Conservation (phyloP, 192 early-diverging fungal genomes). For the Coemansia sp. region DNA sequence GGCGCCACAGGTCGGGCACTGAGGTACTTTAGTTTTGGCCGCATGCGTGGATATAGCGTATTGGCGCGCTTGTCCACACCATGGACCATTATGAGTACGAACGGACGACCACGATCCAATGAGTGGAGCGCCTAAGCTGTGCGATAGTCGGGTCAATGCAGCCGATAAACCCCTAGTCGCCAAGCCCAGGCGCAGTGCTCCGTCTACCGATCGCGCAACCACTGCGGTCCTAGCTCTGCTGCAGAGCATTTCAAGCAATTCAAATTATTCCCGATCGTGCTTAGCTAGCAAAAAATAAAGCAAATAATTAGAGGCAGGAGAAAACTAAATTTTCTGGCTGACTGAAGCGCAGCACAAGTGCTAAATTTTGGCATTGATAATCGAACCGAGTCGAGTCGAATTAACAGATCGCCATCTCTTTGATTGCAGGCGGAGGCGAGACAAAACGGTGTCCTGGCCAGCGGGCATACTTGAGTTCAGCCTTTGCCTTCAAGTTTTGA, state of each 20-base stretch:
- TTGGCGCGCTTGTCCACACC: not conserved
- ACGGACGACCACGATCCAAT: not conserved
- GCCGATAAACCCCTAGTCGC: not conserved
- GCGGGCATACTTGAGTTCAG: slow-evolving; percentile 5
- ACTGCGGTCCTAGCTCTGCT: not conserved
- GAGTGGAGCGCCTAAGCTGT: not conserved
- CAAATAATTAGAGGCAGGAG: not conserved
- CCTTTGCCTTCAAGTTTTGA: slow-evolving; percentile 20
- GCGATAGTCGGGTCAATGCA: not conserved
- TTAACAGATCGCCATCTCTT: not conserved
- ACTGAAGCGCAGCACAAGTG: not conserved
- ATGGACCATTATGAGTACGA: not conserved
- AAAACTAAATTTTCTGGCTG: not conserved
- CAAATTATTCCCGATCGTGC: not conserved
- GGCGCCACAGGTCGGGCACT: slow-evolving; percentile 73
- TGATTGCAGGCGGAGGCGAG: not conserved
- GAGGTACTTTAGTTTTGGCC: slow-evolving; percentile 37
- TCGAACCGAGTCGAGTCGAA: not conserved
- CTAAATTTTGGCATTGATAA: not conserved
- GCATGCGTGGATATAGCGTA: slow-evolving; percentile 24
- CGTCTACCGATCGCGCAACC: not conserved
- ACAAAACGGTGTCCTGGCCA: slow-evolving; percentile 3
- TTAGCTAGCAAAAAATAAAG: not conserved
- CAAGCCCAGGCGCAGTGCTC: slow-evolving; percentile 2
- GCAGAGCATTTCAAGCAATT: slow-evolving; percentile 3